These are phyloP conservation scores for Keithomyces neogunnii DNA, from an alignment of 2,329 filamentous ascomycete species.

Conservation along the genomic window DNA sequence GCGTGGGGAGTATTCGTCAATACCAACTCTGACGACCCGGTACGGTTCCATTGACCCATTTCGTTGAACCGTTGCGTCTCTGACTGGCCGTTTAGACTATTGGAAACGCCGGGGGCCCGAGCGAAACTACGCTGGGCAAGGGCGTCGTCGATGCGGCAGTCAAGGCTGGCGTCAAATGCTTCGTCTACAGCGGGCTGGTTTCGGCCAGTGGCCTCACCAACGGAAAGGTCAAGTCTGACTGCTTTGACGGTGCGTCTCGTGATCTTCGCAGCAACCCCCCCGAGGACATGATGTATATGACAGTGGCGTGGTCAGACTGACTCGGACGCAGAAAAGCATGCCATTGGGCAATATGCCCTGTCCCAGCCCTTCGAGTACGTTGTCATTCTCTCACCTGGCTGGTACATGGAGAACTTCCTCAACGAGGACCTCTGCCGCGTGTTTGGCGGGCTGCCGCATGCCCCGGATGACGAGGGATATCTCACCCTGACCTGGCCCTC, in stretches of 20 bases:
- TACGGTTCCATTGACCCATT: neutral
- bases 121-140: slow-evolving; percentile 20
- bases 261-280: no score
- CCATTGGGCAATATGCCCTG: slow-evolving; percentile 14
- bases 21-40: slow-evolving; percentile 12
- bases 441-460: slow-evolving; percentile 21
- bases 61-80: no score
- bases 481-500: slow-evolving; percentile 20
- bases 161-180: slow-evolving; percentile 15
- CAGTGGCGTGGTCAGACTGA: no score
- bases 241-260: no score
- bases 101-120: slow-evolving; percentile 10
- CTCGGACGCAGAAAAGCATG: slow-evolving; percentile 11
- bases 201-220: no score
- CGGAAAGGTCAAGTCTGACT: no score
- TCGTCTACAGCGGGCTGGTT: slow-evolving; percentile 18
- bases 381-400: slow-evolving; percentile 19
- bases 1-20: slow-evolving; percentile 12
- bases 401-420: slow-evolving; percentile 22
- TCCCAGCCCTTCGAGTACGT: slow-evolving; percentile 17
- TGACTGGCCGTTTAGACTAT: neutral
- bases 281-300: no score
- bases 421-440: slow-evolving; percentile 18
- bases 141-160: slow-evolving; percentile 17
- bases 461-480: slow-evolving; percentile 20